A percentile compares a stretch with the other conserved stretches of the same genome.
phyloP scores from a whole-genome alignment of 306 rosid genomes.

The Quercus wislizeni region DNA sequence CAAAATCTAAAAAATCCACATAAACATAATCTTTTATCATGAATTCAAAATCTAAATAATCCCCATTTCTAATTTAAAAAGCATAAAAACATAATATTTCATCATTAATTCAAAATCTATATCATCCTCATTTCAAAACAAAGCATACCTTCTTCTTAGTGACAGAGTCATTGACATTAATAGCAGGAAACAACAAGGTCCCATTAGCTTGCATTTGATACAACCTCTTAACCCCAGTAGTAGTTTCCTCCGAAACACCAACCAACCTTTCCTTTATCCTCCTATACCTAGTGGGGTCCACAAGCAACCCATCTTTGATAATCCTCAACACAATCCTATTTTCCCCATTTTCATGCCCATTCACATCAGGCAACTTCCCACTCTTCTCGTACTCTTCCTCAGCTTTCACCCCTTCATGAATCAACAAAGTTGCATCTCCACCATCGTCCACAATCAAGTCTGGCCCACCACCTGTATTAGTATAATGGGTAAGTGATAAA shows the following conservation, averaged over 20 bases:
- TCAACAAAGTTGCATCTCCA: constrained; percentile 72
- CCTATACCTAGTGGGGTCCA: constrained; percentile 76
- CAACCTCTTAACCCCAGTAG: constrained; percentile 95
- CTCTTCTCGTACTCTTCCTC: constrained; percentile 62
- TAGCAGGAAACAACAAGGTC: constrained; percentile 79
- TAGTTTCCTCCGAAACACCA: constrained; percentile 97
- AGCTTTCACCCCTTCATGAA: constrained; percentile 93
- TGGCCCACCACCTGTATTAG: constrained; percentile 52
- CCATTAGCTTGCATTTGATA: constrained; percentile 91
- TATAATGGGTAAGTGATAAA: too few species aligned
- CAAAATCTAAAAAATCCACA: too few species aligned
- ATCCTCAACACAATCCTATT: constrained; percentile 69
- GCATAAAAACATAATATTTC: too few species aligned
- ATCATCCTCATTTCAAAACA: too few species aligned
- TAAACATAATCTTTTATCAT: too few species aligned
- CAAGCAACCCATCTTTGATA: constrained; percentile 66
- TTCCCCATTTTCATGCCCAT: constrained; percentile 68
- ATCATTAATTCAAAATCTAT: too few species aligned
- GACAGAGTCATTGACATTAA: constrained; percentile 91
- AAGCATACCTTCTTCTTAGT: constrained; percentile 90
- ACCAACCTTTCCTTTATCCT: constrained; percentile 84
- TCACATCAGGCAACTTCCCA: constrained; percentile 61
- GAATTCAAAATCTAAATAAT: too few species aligned
- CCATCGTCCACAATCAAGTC: constrained; percentile 93
- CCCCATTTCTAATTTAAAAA: too few species aligned